Base-by-base conservation (phyloP, 352 stramenopile species). In the Globisporangium lucens region DNA sequence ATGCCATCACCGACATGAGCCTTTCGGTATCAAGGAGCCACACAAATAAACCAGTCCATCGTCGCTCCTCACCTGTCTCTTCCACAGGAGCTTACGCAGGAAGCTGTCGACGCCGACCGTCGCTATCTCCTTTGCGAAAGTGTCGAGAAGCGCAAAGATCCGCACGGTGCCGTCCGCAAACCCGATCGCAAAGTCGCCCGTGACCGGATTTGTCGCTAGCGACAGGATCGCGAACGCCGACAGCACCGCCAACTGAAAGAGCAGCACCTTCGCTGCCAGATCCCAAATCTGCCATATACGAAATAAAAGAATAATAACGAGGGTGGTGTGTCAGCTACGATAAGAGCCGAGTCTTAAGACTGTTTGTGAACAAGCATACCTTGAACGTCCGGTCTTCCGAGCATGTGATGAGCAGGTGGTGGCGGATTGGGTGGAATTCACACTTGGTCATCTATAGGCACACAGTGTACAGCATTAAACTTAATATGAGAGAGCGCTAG, bases 341-440 rank as follows among this genome's bases (percentile, higher is more conserved):
- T 33, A 29, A 20, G 22, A 17, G 22, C 22, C 10, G 27, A 46
- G 1, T 46, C 38, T 7, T 46, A 17, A 17, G 38, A 1, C 12
- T 49, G 30, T 6, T 33, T 33, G 30, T 33, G 30, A 5, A 33
- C 30, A 9, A n/a, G 15, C 17, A 1, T 58, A 92, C 87, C 74
- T 94, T 95, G 66, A 94, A 95, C 17, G 87, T 95, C 20, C 85
- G 84, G 70, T 94, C 87, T 72, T 95, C 87, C 0, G 85, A 95
- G 46, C 75, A 77, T 2, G 87, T 93, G 58, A 95, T 58, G 52
- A 95, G 65, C 47, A 92, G 61, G 51, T 93, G 83, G 22, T 80
- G 81, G 15, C 84, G 75, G 3, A 85, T 78, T 36, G 85, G 82
- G 30, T 94, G 85, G 68, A 95, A 95, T 58, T 83, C 83, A 43